Evolutionary conservation across 176 grass and related monocot genomes (phyloP).

Genomic region (Eleusine indica): DNA sequence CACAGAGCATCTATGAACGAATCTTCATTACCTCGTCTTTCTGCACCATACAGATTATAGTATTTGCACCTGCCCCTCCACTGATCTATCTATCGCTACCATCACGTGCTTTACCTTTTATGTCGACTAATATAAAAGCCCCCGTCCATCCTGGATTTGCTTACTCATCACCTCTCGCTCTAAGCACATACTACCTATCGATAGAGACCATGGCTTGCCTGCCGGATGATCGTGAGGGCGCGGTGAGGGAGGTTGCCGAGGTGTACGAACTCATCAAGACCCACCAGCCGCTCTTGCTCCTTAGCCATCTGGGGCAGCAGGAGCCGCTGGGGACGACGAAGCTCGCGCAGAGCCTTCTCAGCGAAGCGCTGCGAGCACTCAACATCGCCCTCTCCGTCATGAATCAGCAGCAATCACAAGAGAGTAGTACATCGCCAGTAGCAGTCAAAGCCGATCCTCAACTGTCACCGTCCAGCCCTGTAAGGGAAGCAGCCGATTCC

Average conservation of each 20-base stretch:
- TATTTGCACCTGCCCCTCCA: too few species aligned
- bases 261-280: constrained; percentile 21
- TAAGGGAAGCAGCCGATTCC: not conserved
- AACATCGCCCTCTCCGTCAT: constrained; percentile 41
- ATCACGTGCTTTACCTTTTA: too few species aligned
- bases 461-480: not conserved
- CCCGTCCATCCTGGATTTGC: too few species aligned
- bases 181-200: too few species aligned
- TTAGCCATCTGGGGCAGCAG: not conserved
- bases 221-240: not conserved
- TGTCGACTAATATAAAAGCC: too few species aligned
- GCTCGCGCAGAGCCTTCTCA: constrained; percentile 10
- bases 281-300: constrained; percentile 21
- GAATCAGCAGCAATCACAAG: not conserved
- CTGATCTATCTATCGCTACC: too few species aligned
- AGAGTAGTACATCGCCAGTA: too few species aligned
- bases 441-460: not conserved
- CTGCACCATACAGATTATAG: too few species aligned
- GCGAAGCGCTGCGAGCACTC: constrained; percentile 34
- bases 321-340: not conserved
- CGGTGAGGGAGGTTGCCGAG: not conserved
- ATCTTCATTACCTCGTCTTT: too few species aligned
- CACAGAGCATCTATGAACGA: too few species aligned
- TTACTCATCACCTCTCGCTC: too few species aligned
- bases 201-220: too few species aligned